These are phyloP conservation scores for Fagus crenata DNA, from an alignment of 306 rosid genomes.

Conservation along the genomic window DNA sequence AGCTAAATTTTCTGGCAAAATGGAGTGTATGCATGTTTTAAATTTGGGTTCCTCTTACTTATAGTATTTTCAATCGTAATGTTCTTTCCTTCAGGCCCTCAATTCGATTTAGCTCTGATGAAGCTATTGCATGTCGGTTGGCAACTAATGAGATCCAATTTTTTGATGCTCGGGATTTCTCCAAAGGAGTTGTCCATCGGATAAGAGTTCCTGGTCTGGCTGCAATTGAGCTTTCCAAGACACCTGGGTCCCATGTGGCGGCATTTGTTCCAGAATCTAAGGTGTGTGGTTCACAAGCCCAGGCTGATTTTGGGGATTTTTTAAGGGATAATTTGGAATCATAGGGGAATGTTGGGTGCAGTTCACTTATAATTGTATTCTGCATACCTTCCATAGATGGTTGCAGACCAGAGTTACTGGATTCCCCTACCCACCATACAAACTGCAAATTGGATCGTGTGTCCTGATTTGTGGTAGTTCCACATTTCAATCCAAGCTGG, in stretches of 20 bases:
- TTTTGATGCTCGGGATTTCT: constrained; percentile 65
- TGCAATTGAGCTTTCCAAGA: constrained; percentile 73
- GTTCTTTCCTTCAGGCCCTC: constrained; percentile 62
- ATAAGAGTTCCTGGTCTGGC: constrained; percentile 75
- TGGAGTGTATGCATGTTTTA: background rate
- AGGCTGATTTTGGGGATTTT: constrained; percentile 10
- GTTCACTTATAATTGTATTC: constrained; percentile 10
- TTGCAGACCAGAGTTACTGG: background rate
- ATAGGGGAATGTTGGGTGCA: background rate
- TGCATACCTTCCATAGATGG: background rate
- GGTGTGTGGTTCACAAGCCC: constrained; percentile 40
- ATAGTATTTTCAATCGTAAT: background rate
- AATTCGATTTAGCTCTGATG: constrained; percentile 75
- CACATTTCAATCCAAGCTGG: background rate
- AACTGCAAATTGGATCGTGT: background rate
- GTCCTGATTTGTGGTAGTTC: constrained; percentile 1
- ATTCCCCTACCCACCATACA: background rate
- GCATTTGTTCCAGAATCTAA: constrained; percentile 89
- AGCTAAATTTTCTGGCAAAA: background rate
- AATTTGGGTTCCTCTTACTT: background rate
- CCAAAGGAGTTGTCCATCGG: constrained; percentile 63
- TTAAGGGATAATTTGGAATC: constrained; percentile 18
- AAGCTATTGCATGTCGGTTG: constrained; percentile 74
- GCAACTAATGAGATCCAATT: constrained; percentile 87
- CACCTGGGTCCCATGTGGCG: constrained; percentile 83